Percentiles rank a stretch among this genome's conserved stretches.
Evolutionary conservation across 176 grass and related monocot species (phyloP).

Genomic region (Elymus sibiricus): DNA sequence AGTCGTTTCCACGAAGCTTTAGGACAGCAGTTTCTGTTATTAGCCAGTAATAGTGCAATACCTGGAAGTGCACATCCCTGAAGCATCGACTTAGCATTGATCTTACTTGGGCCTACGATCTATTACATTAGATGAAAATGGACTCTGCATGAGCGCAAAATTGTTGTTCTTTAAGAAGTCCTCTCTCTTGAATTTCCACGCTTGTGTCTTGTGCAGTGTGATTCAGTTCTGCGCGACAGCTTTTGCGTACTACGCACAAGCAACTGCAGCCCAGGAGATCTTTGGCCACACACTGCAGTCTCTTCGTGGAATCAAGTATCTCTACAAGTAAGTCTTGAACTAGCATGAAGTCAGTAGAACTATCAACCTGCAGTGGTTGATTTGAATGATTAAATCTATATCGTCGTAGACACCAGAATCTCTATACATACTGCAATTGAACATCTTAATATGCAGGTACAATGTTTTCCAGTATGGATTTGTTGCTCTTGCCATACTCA

Average conservation of each 20-base stretch:
- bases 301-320: constrained; percentile 95
- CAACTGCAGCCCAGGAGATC: constrained; percentile 98
- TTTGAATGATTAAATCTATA: neutral
- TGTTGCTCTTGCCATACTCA: constrained; percentile 85
- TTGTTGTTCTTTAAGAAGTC: neutral
- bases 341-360: neutral
- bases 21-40: neutral
- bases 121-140: constrained; percentile 17
- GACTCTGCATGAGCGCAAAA: neutral
- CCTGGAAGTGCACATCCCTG: neutral
- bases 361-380: neutral
- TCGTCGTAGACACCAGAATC: neutral
- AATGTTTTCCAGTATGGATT: constrained; percentile 98
- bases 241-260: constrained; percentile 97
- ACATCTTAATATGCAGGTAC: constrained; percentile 51
- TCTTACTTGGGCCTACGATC: neutral
- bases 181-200: neutral
- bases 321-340: constrained; percentile 82
- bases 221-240: constrained; percentile 98
- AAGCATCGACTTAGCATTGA: neutral
- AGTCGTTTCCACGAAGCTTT: neutral
- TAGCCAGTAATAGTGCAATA: neutral
- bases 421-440: constrained; percentile 7
- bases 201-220: constrained; percentile 58
- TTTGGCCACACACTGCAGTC: constrained; percentile 94